Evolutionary conservation across 306 rosid species (phyloP), one percentile per base, ranked within the genome.

Genomic region (Chamaecrista fasciculata): DNA sequence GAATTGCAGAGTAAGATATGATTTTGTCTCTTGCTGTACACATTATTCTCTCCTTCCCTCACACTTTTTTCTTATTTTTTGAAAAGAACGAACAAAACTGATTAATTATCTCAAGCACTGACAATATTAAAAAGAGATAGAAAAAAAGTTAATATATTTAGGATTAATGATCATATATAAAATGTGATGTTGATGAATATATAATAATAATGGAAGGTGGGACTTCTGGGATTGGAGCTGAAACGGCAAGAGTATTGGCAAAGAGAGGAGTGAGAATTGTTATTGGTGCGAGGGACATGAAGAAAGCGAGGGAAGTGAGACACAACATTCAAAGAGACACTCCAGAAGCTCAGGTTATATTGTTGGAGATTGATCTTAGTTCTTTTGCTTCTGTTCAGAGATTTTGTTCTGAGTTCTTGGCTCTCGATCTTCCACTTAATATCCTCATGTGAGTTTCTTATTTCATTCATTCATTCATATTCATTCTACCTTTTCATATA

Each of bases 151-250:
- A n/a, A n/a, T n/a, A n/a, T n/a, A n/a, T n/a, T n/a, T n/a, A n/a
- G n/a, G n/a, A n/a, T n/a, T n/a, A n/a, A n/a, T n/a, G n/a, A n/a
- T n/a, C n/a, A n/a, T n/a, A n/a, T n/a, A n/a, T n/a, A n/a, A n/a
- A n/a, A n/a, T n/a, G n/a, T n/a, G n/a, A n/a, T n/a, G n/a, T n/a
- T 40, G n/a, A 37, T 37, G 8, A 0, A 10, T 0, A 5, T 3
- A 44, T 44, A 6, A 2, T 37, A 1, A 36, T 8, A 3, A 51
- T 73, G 61, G 48, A 71, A 92, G 97, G 99, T 48, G 96, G 81
- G 3, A 88, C 88, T n/a, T 89, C 97, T 21, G 98, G 98, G 1
- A 91, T 90, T 46, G 98, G 98, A 84, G 92, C 90, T 43, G 97
- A 94, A 79, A 94, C 97, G 65, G 97, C 96, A 0, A 86, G 96